These are phyloP conservation scores for Scytalidium sp. DNA, from an alignment of 2,329 filamentous ascomycete genomes.

Conservation along the genomic window DNA sequence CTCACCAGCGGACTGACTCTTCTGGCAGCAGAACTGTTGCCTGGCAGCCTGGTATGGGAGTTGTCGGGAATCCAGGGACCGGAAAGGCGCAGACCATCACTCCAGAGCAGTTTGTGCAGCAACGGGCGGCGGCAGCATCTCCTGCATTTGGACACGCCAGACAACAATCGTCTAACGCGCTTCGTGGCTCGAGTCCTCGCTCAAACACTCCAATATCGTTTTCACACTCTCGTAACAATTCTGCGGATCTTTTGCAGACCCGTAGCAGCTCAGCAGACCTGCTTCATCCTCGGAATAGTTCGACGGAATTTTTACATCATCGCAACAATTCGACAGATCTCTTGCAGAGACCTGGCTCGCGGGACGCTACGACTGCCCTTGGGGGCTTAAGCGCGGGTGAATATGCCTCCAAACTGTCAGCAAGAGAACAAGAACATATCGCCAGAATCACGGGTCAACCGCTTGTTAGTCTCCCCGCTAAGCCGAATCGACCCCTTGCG, in stretches of 20 bases:
- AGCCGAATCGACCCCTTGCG: slow-evolving; percentile 30
- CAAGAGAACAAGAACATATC: slow-evolving; percentile 86
- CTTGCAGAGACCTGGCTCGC: slow-evolving; percentile 53
- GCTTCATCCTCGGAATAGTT: slow-evolving; percentile 45
- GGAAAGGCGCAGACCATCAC: slow-evolving; percentile 52
- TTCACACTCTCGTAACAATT: slow-evolving; percentile 34
- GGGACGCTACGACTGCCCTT: slow-evolving; percentile 46
- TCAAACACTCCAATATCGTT: slow-evolving; percentile 39
- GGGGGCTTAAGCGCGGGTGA: slow-evolving; percentile 34
- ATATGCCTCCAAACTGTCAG: slow-evolving; percentile 64
- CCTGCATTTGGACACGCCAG: slow-evolving; percentile 60
- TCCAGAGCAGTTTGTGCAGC: slow-evolving; percentile 80
- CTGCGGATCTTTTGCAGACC: slow-evolving; percentile 42
- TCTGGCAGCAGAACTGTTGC: slow-evolving; percentile 63
- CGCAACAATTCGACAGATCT: slow-evolving; percentile 45
- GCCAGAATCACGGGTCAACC: slow-evolving; percentile 77
- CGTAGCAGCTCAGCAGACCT: slow-evolving; percentile 43
- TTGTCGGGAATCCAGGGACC: slow-evolving; percentile 43
- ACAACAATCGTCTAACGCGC: slow-evolving; percentile 40
- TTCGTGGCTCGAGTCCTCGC: slow-evolving; percentile 41
- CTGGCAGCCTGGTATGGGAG: slow-evolving; percentile 72
- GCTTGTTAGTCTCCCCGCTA: slow-evolving; percentile 57
- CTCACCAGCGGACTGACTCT: slow-evolving; percentile 44
- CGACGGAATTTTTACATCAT: slow-evolving; percentile 43
- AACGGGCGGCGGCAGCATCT: slow-evolving; percentile 61